These are phyloP conservation scores for Dichotomopilus funicola DNA, from an alignment of 2,329 filamentous ascomycete genomes.

Conservation along the genomic window DNA sequence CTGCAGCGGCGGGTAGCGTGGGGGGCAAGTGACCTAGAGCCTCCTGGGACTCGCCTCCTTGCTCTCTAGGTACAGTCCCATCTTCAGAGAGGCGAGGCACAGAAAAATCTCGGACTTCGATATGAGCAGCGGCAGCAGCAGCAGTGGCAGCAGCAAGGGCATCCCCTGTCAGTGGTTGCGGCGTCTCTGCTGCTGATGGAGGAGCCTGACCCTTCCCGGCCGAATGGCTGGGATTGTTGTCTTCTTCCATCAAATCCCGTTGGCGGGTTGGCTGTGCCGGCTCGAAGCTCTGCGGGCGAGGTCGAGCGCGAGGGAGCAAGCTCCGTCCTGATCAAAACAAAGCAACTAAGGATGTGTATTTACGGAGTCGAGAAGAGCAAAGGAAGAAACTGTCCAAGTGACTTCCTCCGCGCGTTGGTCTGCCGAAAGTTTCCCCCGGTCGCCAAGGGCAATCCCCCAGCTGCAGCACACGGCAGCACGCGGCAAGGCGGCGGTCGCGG, in stretches of 20 bases:
- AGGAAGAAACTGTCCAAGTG: too few species aligned
- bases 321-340: background rate
- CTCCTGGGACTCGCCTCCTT: background rate
- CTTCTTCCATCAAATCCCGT: slow-evolving; percentile 3
- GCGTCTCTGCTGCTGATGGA: too few species aligned
- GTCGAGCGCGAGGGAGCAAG: background rate
- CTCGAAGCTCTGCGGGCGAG: background rate
- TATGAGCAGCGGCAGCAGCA: background rate
- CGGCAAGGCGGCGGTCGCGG: too few species aligned
- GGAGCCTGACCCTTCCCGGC: background rate
- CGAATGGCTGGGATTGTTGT: slow-evolving; percentile 2
- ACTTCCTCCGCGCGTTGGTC: too few species aligned
- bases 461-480: too few species aligned
- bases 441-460: too few species aligned
- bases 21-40: background rate
- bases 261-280: background rate
- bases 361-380: too few species aligned
- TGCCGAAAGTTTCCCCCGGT: too few species aligned
- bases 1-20: background rate
- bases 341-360: too few species aligned
- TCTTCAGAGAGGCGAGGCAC: background rate
- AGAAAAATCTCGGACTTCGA: slow-evolving; percentile 8
- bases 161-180: background rate
- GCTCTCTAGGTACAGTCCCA: background rate
- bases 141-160: background rate